Percentiles rank a stretch among this genome's conserved stretches.
Evolutionary conservation across 202 grass and related monocot species (phyloP).

Genomic region (Brachypodium distachyon): DNA sequence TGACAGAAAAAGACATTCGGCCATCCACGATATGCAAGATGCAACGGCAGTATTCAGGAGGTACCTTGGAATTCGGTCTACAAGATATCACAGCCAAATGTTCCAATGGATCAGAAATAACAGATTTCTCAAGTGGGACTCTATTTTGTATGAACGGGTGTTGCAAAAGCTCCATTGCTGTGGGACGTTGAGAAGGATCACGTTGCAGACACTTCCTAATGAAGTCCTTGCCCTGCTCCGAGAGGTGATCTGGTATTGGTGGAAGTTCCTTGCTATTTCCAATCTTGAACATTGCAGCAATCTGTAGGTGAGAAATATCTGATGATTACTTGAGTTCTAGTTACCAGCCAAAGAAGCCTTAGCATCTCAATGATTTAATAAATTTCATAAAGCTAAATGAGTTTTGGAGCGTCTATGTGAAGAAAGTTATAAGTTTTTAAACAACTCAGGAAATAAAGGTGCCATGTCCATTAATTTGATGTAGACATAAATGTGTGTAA

Average conservation of each 20-base stretch:
- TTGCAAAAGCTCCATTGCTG: constrained; percentile 65
- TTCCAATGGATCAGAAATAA: constrained; percentile 53
- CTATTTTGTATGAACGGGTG: constrained; percentile 75
- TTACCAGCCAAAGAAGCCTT: not conserved
- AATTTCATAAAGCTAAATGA: not conserved
- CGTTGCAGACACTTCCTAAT: constrained; percentile 82
- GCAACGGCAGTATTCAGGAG: constrained; percentile 3
- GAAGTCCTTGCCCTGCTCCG: constrained; percentile 77
- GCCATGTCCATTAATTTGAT: not conserved
- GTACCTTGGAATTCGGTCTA: constrained; percentile 51
- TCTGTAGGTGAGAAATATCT: constrained; percentile 40
- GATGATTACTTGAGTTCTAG: constrained; percentile 13
- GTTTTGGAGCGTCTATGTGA: not conserved
- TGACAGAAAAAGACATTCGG: not conserved
- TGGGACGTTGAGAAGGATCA: constrained; percentile 73
- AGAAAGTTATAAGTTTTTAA: not conserved
- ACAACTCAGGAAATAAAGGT: not conserved
- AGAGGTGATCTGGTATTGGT: constrained; percentile 83
- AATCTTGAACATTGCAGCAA: constrained; percentile 99
- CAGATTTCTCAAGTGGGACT: constrained; percentile 50
- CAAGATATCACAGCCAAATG: constrained; percentile 41
- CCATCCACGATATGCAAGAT: not conserved
- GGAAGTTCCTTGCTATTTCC: constrained; percentile 98
- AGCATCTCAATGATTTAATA: not conserved
- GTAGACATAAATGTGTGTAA: not conserved